Base-by-base conservation (phyloP, 2,329 filamentous ascomycete genomes). In the Trichophyton verrucosum region DNA sequence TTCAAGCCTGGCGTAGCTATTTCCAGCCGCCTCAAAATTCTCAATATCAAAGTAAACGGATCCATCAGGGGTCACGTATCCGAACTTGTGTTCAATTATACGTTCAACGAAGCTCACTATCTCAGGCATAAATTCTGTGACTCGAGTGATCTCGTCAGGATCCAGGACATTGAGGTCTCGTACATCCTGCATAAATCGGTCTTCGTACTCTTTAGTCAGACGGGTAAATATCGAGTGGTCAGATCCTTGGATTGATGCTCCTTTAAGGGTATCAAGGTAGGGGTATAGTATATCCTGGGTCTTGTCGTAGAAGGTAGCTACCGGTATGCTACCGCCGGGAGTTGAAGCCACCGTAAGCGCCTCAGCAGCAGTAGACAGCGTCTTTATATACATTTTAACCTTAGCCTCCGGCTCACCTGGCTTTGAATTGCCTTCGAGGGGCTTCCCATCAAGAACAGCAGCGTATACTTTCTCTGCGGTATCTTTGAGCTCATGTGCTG, bases 31-130 rank as follows among this genome's bases (percentile, higher is more conserved):
- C 71, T 96, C 91, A 69, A 96, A 97, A 0, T 88, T 84, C 3
- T 81, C 78, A 65, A 95, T 96, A 68, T 96, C 92, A 65, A 96
- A 97, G 74, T 96, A 96, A 0, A 97, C 90, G 0, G 89, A 95
- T 0, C 91, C 91, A 66, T 94, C 88, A 0, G 78, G 73, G 0
- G 82, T 83, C 38, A 75, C 77, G 69, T 97, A 97, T 1, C 86
- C 92, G 67, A 91, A 96, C 0, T 88, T 87, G 70, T 96, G 95
- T 58, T 87, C 77, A 22, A 95, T 84, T 61, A 96, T 89, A 65
- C 82, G 84, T 68, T 92, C 82, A 0, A 96, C 89, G 64, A 95
- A 96, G 8, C 82, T 78, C 53, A 88, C 89, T 69, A 97, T 96
- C 69, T 95, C 86, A 0, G 86, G 85, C 3, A 92, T 88, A 67